Percentiles rank a stretch among this genome's conserved stretches.
These are phyloP conservation scores for Saccharomycopsis sp. DNA, from an alignment of 805 yeast species.

Conservation along the genomic window DNA sequence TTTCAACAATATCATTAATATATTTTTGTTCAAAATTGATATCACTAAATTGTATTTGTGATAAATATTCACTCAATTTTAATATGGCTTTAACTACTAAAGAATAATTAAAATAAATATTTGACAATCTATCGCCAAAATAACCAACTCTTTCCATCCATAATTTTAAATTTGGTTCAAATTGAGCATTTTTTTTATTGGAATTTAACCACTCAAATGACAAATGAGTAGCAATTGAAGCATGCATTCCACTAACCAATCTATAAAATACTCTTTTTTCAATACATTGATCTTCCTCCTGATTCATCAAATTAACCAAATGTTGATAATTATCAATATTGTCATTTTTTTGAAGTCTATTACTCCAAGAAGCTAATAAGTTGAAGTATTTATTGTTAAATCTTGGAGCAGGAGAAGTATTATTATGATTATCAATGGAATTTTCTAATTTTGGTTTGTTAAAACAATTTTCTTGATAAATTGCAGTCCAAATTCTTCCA, in stretches of 20 bases:
- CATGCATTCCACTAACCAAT: slow-evolving; percentile 86
- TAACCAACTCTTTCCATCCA: slow-evolving; percentile 88
- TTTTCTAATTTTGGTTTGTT: slow-evolving; percentile 26
- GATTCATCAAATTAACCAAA: slow-evolving; percentile 20
- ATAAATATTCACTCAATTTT: slow-evolving; percentile 47
- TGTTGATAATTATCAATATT: slow-evolving; percentile 15
- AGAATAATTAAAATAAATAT: slow-evolving; percentile 88
- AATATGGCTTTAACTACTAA: slow-evolving; percentile 72
- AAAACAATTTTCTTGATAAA: slow-evolving; percentile 87
- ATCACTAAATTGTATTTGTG: slow-evolving; percentile 39
- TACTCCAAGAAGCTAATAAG: slow-evolving; percentile 12
- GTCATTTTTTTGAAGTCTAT: slow-evolving; percentile 19
- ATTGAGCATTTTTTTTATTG: slow-evolving; percentile 51
- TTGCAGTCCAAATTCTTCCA: slow-evolving; percentile 84
- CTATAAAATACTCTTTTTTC: slow-evolving; percentile 87
- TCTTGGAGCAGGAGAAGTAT: slow-evolving; percentile 13
- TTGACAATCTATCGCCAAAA: slow-evolving; percentile 79
- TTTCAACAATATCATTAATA: slow-evolving; percentile 31
- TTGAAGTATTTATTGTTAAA: slow-evolving; percentile 18
- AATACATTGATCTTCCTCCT: slow-evolving; percentile 48
- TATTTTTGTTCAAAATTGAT: slow-evolving; percentile 33
- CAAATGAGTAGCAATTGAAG: slow-evolving; percentile 88
- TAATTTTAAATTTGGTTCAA: slow-evolving; percentile 73
- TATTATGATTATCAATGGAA: slow-evolving; percentile 18
- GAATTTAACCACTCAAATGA: slow-evolving; percentile 69